Percentiles rank a stretch among this genome's conserved stretches.
phyloP scores from a whole-genome alignment of 768 basidiomycete species.

The Boletus coccyginus region DNA sequence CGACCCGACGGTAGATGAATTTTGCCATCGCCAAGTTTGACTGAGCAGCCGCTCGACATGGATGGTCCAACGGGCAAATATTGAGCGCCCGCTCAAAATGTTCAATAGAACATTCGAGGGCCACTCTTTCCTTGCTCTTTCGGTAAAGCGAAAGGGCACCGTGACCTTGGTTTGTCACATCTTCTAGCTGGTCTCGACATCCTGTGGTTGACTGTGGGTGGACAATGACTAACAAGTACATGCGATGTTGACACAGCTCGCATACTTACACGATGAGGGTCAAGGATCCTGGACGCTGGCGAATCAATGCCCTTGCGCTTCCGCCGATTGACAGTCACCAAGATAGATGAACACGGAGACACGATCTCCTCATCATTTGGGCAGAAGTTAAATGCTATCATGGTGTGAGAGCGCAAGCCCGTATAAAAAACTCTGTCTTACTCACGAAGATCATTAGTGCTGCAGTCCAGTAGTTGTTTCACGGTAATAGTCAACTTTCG shows the following conservation, averaged over 20 bases:
- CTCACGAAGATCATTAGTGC: neutral
- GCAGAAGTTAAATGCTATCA: neutral
- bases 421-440: too few species aligned
- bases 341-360: neutral
- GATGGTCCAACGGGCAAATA: neutral
- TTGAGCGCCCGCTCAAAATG: neutral
- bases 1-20: neutral
- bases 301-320: neutral
- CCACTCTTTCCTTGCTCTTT: neutral
- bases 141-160: neutral
- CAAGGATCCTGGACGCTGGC: neutral
- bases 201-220: neutral
- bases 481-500: neutral
- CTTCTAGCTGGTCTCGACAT: neutral
- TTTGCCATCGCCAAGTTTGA: constrained; percentile 2
- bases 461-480: neutral
- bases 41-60: constrained; percentile 1
- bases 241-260: neutral
- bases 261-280: neutral
- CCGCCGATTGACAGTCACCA: neutral
- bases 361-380: neutral
- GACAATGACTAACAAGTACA: neutral
- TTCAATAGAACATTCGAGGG: neutral
- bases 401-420: neutral
- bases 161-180: neutral